phyloP scores from a whole-genome alignment of 495 filamentous ascomycete genomes.

The Terfezia claveryi region DNA sequence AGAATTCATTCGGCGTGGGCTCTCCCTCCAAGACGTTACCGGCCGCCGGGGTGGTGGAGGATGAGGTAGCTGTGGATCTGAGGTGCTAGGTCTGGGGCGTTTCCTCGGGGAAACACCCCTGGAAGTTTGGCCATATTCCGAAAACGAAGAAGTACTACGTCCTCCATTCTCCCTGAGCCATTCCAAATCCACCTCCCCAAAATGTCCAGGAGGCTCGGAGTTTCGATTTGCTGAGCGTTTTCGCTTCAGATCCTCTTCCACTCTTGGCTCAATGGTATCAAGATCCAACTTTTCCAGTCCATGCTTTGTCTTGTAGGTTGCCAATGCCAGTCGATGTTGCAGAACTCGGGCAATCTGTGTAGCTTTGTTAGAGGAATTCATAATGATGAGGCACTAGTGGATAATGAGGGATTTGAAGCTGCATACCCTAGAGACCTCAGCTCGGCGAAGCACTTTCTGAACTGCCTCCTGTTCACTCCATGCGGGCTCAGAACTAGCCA shows the following conservation, averaged over 20 bases:
- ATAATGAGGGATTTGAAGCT: not conserved
- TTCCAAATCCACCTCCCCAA: conserved; percentile 17
- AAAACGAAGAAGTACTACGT: conserved; percentile 11
- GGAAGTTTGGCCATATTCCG: conserved; percentile 16
- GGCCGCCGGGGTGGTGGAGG: conserved; percentile 17
- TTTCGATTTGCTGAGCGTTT: conserved; percentile 23
- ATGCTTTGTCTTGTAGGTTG: conserved; percentile 88
- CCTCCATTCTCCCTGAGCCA: conserved; percentile 15
- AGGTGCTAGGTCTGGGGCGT: conserved; percentile 9
- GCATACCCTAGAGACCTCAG: conserved; percentile 19
- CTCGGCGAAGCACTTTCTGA: conserved; percentile 18
- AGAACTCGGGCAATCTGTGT: conserved; percentile 78
- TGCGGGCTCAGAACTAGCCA: not conserved
- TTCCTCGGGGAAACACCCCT: conserved; percentile 7
- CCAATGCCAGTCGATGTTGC: conserved; percentile 79
- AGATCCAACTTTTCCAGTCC: conserved; percentile 62
- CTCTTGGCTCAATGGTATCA: conserved; percentile 46
- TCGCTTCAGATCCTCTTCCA: conserved; percentile 50
- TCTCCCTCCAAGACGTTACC: conserved; percentile 10
- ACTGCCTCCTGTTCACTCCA: conserved; percentile 14
- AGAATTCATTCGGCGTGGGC: conserved; percentile 1
- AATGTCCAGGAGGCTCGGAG: conserved; percentile 2
- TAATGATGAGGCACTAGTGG: conserved; percentile 1
- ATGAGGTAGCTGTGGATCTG: conserved; percentile 10
- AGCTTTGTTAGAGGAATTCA: conserved; percentile 1